Base-by-base conservation (phyloP, 805 yeast genomes). In the Yarrowia sp. region DNA sequence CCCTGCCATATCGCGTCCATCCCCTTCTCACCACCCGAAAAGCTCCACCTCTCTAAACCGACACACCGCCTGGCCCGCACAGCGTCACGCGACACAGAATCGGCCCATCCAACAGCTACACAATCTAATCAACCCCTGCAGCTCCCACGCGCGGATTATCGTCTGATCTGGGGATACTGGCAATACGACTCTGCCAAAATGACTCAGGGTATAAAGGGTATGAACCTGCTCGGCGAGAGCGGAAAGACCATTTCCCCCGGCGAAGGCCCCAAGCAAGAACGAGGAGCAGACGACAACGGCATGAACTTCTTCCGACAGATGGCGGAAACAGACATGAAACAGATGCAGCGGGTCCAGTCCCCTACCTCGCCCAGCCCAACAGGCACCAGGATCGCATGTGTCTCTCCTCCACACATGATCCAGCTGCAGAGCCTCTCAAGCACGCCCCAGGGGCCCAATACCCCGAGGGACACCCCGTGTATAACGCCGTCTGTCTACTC, bases 101-200 rank as follows among this genome's bases (percentile, higher is more conserved):
- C 35, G 51, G 10, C 33, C 51, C 33, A 46, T 25, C 16, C 16
- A 7, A 18, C 33, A 42, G 7, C 47, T 51, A 24, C 58, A 35
- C 58, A 51, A 51, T 51, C 58, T 51, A 35, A 51, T 51, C 58
- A 33, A 29, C 58, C 58, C 58, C 58, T 51, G 58, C 58, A 51
- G 58, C 58, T 51, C 22, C 29, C 32, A 51, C 58, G 42, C 42
- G 42, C 42, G 39, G 42, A 51, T 33, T 22, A 24, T 33, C 42
- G 35, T 27, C 51, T 44, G 51, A 44, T 44, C 51, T 29, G 35
- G 22, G 33, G 35, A 19, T 16, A 8, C 9, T 14, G 10, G 19
- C 47, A 4, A 14, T 22, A 14, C 44, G 9, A 22, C 44, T 22
- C 47, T 25, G 24, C 24, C 51, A 27, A 29, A 27, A 44, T 44